Percentiles rank a stretch among this genome's conserved stretches.
phyloP scores from a whole-genome alignment of 768 basidiomycete genomes.

The Amanita pallidorosea region DNA sequence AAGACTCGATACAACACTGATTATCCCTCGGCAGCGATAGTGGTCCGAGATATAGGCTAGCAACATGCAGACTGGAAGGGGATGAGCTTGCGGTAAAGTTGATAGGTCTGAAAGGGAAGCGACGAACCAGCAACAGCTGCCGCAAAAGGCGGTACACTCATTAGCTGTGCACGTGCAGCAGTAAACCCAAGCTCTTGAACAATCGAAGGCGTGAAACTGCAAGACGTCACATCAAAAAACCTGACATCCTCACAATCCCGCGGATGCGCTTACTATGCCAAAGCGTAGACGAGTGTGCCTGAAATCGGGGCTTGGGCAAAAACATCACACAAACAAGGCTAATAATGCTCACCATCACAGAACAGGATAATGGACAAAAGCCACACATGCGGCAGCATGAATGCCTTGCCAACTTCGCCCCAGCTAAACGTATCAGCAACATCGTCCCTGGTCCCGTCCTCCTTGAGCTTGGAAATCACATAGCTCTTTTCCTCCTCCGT shows the following conservation, averaged over 20 bases:
- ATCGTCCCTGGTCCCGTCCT: too few species aligned
- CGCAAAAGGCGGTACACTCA: constrained; percentile 51
- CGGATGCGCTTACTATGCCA: constrained; percentile 32
- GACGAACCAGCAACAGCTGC: constrained; percentile 35
- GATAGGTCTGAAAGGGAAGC: background rate
- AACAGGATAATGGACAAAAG: too few species aligned
- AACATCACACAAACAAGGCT: too few species aligned
- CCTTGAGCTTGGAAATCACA: too few species aligned
- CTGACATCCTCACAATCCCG: background rate
- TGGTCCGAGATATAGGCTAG: constrained; percentile 40
- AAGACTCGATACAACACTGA: too few species aligned
- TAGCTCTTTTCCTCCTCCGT: too few species aligned
- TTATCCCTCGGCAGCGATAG: constrained; percentile 38
- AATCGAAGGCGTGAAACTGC: constrained; percentile 65
- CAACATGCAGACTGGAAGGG: constrained; percentile 20
- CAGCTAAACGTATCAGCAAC: too few species aligned
- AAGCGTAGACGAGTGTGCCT: constrained; percentile 41
- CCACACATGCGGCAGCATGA: too few species aligned
- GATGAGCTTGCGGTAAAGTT: background rate
- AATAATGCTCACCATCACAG: too few species aligned
- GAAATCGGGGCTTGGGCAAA: too few species aligned
- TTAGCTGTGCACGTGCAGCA: constrained; percentile 35
- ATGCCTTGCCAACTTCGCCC: too few species aligned
- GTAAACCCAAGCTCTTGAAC: constrained; percentile 49
- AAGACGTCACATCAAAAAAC: background rate